Base-by-base conservation (phyloP, 768 basidiomycete genomes). In the Leccinellum luteum region DNA sequence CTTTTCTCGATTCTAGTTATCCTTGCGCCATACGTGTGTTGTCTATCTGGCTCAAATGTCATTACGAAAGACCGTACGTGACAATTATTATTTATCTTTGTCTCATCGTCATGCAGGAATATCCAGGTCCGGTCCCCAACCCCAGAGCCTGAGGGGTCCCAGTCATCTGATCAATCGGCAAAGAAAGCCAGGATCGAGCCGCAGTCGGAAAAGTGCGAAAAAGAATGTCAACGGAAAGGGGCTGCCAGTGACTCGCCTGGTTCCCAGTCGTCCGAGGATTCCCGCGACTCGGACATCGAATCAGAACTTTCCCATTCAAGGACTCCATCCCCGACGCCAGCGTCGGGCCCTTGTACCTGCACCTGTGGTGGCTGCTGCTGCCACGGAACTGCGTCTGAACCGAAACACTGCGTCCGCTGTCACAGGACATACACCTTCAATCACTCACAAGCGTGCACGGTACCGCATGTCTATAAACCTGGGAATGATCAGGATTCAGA, bases 351-450 rank as follows among this genome's bases (percentile, higher is more conserved):
- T 19, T 55, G 54, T 38, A 47, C 49, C 32, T 59, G 58, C 19
- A 30, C 3, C 9, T 55, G 48, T 10, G 53, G 51, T n/a, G 28
- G 53, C 1, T 58, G 57, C 38, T 55, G 54, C 38, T 58, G 48
- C 25, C 57, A 55, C 19, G 54, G 53, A 4, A 41, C n/a, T 32
- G 23, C 45, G 4, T 34, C 14, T 30, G 21, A 48, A 17, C 38
- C 54, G 6, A 47, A 50, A 28, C 57, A 56, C 31, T 58, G 48
- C 48, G 52, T 58, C 15, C 57, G 54, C 8, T 55, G 53, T 9
- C 57, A 58, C 38, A 19, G 21, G 13, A 6, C 30, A 8, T 55
- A 55, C 47, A 58, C n/a, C 1, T 15, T 43, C 30, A 49, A 58
- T 6, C 30, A 55, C 9, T 17, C 57, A 7, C 17, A 43, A 21